These are phyloP conservation scores for Podospora didyma DNA, from an alignment of 495 filamentous ascomycete genomes.

Conservation along the genomic window DNA sequence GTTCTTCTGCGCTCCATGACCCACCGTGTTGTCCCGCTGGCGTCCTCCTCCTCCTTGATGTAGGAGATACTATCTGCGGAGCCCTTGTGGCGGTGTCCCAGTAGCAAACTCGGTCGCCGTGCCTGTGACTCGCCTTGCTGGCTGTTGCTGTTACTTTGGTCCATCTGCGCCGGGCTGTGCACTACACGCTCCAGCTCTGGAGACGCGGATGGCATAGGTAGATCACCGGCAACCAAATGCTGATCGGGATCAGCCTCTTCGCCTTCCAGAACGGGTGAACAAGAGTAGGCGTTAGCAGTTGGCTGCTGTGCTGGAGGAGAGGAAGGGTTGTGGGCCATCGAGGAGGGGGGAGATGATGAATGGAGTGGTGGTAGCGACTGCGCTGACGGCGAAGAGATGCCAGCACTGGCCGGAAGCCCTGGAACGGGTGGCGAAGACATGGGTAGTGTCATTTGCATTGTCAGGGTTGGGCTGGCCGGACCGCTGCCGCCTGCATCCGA, in stretches of 20 bases:
- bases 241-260: constrained; percentile 21
- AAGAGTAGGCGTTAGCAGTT: constrained; percentile 13
- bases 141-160: background rate
- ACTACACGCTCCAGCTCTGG: background rate
- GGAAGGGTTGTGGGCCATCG: too few relatives aligned
- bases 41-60: constrained; percentile 44
- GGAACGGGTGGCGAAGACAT: background rate
- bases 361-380: background rate
- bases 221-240: background rate
- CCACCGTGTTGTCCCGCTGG: constrained; percentile 47
- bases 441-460: constrained; percentile 18
- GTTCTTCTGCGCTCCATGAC: constrained; percentile 53
- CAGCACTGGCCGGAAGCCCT: too few relatives aligned
- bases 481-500: constrained; percentile 33
- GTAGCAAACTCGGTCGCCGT: constrained; percentile 3
- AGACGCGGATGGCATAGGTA: background rate
- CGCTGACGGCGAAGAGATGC: constrained; percentile 1
- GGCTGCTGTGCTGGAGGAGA: too few relatives aligned
- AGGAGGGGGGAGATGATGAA: background rate
- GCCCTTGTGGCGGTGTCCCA: constrained; percentile 42
- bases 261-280: constrained; percentile 38
- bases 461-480: constrained; percentile 36
- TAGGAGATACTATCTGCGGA: constrained; percentile 59
- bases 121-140: background rate
- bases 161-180: constrained; percentile 1